phyloP scores from a whole-genome alignment of 148 eudicot genomes.

The Oxyria digyna region DNA sequence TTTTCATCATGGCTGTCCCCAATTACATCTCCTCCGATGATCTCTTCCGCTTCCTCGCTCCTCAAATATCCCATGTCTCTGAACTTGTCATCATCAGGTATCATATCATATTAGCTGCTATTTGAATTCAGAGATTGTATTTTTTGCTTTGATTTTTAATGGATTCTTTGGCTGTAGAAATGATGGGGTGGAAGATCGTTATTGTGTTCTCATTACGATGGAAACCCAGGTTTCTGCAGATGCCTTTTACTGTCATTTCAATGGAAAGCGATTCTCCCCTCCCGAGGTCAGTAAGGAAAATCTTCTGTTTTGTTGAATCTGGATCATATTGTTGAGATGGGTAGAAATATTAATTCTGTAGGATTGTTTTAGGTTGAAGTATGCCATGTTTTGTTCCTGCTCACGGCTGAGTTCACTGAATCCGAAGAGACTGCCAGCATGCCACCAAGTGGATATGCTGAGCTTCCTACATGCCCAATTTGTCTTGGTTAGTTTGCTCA shows the following conservation, averaged over 20 bases:
- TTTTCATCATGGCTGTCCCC: conserved; percentile 78
- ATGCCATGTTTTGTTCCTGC: conserved; percentile 63
- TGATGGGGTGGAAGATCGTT: conserved; percentile 83
- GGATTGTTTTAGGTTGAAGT: conserved; percentile 69
- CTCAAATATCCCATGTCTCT: conserved; percentile 26
- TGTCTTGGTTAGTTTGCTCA: conserved; percentile 59
- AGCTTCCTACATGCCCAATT: conserved; percentile 88
- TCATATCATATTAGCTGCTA: not conserved
- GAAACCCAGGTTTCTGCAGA: conserved; percentile 48
- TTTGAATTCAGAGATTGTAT: not conserved
- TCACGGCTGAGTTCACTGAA: conserved; percentile 37
- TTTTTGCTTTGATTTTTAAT: not conserved
- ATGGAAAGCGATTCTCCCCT: conserved; percentile 73
- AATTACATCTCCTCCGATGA: conserved; percentile 67
- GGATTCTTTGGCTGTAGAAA: conserved; percentile 35
- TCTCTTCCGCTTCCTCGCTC: conserved; percentile 51
- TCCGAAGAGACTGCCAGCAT: conserved; percentile 50
- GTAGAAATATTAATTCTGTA: not conserved
- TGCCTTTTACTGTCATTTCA: conserved; percentile 57
- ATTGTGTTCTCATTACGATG: conserved; percentile 63
- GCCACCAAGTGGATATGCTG: conserved; percentile 51
- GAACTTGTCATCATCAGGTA: conserved; percentile 64
- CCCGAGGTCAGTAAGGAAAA: conserved; percentile 40
- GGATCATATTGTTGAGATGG: not conserved
- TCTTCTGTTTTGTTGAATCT: not conserved